Percentiles rank a stretch among this genome's conserved stretches.
These are phyloP conservation scores for Citrus reticulata DNA, from an alignment of 345 rosid species.

Conservation along the genomic window DNA sequence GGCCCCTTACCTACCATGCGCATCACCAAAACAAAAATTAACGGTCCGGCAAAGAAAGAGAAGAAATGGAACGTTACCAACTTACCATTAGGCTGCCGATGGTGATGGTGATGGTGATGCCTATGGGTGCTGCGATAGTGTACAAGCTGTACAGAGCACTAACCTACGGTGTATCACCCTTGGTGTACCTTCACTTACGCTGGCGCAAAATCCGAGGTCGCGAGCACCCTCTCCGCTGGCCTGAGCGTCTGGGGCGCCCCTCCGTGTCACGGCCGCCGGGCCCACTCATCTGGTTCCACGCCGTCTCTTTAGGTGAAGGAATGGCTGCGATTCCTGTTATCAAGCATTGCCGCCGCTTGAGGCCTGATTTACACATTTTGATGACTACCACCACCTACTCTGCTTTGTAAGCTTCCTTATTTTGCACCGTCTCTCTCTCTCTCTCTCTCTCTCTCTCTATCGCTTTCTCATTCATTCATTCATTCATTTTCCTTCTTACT, in stretches of 20 bases:
- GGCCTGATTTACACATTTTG: conserved; percentile 62
- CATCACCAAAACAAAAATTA: neutral
- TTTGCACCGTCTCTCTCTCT: too few relatives aligned
- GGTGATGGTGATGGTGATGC: neutral
- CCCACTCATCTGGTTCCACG: conserved; percentile 84
- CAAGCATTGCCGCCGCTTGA: conserved; percentile 38
- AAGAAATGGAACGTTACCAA: neutral
- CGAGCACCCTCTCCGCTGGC: conserved; percentile 76
- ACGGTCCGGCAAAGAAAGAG: neutral
- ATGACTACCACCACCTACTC: conserved; percentile 75
- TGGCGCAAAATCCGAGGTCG: conserved; percentile 70
- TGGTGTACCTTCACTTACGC: conserved; percentile 58
- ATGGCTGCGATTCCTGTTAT: conserved; percentile 92
- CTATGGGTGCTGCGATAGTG: conserved; percentile 1
- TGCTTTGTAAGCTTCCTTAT: conserved; percentile 47
- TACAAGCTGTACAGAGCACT: conserved; percentile 70
- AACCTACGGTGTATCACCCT: conserved; percentile 56
- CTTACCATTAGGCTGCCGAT: conserved; percentile 1
- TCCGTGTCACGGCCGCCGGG: conserved; percentile 70
- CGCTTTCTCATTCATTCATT: too few relatives aligned
- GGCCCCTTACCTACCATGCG: neutral
- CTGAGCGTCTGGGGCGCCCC: conserved; percentile 76
- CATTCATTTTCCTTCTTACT: too few relatives aligned
- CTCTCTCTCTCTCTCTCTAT: too few relatives aligned
- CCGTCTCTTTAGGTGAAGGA: conserved; percentile 95